Evolutionary conservation across 2,329 filamentous ascomycete species (phyloP).

Genomic region (Curvularia eragrostidis): DNA sequence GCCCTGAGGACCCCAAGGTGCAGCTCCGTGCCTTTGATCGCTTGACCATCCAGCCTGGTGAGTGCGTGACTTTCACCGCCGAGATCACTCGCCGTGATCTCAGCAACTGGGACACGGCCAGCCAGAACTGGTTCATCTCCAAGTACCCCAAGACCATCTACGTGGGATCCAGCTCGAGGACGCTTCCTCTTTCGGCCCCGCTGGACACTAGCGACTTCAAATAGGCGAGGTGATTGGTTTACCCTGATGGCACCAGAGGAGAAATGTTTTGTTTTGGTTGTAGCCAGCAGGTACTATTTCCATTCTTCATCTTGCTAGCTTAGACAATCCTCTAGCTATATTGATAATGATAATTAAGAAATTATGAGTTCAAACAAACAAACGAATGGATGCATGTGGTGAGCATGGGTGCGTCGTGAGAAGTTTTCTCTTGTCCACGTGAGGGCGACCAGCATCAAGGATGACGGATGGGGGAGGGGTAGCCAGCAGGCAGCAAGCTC

Average conservation of each 20-base stretch:
- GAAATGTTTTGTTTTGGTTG: not conserved
- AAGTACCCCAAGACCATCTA: constrained; percentile 65
- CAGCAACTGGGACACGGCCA: constrained; percentile 80
- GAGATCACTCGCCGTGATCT: constrained; percentile 80
- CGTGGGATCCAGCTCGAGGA: constrained; percentile 66
- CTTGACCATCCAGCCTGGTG: constrained; percentile 73
- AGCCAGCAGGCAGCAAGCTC: not conserved
- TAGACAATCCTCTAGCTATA: not conserved
- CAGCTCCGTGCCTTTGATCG: constrained; percentile 83
- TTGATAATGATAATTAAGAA: not conserved
- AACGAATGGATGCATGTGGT: not conserved
- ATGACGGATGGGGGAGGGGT: not conserved
- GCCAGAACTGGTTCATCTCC: constrained; percentile 83
- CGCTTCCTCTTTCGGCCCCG: constrained; percentile 56
- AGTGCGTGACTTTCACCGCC: constrained; percentile 69
- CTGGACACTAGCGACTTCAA: constrained; percentile 30
- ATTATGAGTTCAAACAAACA: not conserved
- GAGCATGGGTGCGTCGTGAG: not conserved
- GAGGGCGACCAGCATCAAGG: not conserved
- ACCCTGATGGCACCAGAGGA: not conserved
- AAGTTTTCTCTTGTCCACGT: not conserved
- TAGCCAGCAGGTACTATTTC: constrained; percentile 1
- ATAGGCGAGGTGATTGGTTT: not conserved
- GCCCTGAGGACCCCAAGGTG: constrained; percentile 70
- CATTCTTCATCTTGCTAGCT: constrained; percentile 13